Conservation (phyloP, 495 filamentous ascomycete genomes). For the Arthonia radiata region DNA sequence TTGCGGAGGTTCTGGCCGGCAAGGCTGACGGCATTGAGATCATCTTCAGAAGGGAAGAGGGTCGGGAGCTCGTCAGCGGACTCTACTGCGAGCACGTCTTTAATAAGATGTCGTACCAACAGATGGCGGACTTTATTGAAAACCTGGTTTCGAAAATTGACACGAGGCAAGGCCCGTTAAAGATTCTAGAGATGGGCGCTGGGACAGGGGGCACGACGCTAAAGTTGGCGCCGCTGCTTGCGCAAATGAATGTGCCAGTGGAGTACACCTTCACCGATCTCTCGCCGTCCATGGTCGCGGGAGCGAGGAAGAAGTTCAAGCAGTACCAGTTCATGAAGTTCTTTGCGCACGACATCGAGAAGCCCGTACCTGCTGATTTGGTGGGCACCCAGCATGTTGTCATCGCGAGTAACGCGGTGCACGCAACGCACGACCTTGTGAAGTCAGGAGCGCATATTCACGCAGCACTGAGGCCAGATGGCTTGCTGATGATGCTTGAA, state of each 20-base stretch:
- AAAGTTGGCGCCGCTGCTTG: too few relatives aligned
- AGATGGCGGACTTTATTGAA: constrained; percentile 20
- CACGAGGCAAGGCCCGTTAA: constrained; percentile 8
- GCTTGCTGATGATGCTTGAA: constrained; percentile 18
- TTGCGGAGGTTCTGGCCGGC: constrained; percentile 20
- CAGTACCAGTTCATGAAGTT: constrained; percentile 22
- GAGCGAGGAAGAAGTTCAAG: constrained; percentile 13
- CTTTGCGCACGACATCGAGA: constrained; percentile 21
- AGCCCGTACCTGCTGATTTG: too few relatives aligned
- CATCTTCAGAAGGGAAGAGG: constrained; percentile 22
- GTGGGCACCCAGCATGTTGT: constrained; percentile 21
- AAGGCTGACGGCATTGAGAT: constrained; percentile 21
- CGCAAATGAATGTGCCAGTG: constrained; percentile 14
- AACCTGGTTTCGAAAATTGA: constrained; percentile 11
- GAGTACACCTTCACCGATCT: too few relatives aligned
- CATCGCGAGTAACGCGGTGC: constrained; percentile 23
- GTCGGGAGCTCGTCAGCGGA: constrained; percentile 18
- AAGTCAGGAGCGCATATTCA: constrained; percentile 13
- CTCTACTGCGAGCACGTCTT: constrained; percentile 10
- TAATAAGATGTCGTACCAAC: constrained; percentile 15
- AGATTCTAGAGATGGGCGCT: constrained; percentile 8
- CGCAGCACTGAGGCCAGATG: constrained; percentile 14
- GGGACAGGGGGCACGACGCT: constrained; percentile 1
- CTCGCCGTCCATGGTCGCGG: too few relatives aligned
- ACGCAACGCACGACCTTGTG: constrained; percentile 20